Evolutionary conservation across 176 grass and related monocot species (phyloP).

Genomic region (Phoenix roebelenii): DNA sequence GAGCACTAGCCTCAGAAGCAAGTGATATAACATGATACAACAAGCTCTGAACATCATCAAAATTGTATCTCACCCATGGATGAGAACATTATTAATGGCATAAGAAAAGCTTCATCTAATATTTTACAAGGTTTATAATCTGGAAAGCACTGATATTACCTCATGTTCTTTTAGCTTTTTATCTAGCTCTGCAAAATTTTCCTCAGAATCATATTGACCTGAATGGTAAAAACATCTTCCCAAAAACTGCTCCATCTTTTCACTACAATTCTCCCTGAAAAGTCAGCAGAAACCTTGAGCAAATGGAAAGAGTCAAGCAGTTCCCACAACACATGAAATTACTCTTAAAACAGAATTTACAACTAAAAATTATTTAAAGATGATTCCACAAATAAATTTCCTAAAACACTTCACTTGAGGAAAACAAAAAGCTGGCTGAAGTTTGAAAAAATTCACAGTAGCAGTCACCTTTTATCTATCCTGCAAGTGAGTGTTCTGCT

Average conservation of each 20-base stretch:
- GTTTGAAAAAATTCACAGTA: no score
- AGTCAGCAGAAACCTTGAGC: not conserved
- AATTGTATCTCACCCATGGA: no score
- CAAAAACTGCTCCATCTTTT: constrained; percentile 94
- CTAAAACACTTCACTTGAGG: no score
- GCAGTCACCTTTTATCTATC: constrained; percentile 74
- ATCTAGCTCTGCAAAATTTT: constrained; percentile 63
- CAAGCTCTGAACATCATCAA: no score
- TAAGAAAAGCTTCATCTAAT: not conserved
- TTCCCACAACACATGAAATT: no score
- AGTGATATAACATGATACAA: no score
- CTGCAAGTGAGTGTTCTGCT: constrained; percentile 92
- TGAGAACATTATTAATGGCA: not conserved
- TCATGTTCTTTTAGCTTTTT: constrained; percentile 85
- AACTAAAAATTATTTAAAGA: no score
- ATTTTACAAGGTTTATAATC: not conserved
- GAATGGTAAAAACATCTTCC: constrained; percentile 98
- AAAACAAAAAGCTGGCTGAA: no score
- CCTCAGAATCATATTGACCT: constrained; percentile 84
- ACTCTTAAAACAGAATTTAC: no score
- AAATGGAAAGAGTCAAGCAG: no score
- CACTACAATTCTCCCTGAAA: constrained; percentile 79
- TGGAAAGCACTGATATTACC: constrained; percentile 31
- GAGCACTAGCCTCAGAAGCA: no score
- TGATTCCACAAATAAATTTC: no score